A percentile compares a stretch with the other conserved stretches of the same genome.
phyloP scores from a whole-genome alignment of 2,329 filamentous ascomycete species.

The Sclerotinia spermophila region DNA sequence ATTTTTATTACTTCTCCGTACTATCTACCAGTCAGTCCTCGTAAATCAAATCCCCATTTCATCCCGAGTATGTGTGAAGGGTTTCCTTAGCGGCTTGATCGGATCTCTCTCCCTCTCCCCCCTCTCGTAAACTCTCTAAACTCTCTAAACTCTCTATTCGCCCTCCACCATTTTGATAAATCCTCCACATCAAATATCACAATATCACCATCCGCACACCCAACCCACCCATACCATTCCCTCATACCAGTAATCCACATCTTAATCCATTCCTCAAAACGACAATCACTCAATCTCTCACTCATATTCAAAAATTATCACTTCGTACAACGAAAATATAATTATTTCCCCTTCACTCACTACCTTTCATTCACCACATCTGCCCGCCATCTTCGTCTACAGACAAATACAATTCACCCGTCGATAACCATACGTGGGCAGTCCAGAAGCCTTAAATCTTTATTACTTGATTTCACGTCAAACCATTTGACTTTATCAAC shows the following conservation, averaged over 20 bases:
- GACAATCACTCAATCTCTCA: not conserved
- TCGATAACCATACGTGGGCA: not conserved
- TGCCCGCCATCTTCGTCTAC: not conserved
- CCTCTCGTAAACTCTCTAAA: too few relatives aligned
- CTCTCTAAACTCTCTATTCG: not conserved
- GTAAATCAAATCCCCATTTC: too few relatives aligned
- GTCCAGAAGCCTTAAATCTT: not conserved
- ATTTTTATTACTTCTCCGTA: too few relatives aligned
- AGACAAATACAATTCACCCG: not conserved
- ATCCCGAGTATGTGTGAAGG: not conserved
- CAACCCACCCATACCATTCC: not conserved
- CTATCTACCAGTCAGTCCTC: too few relatives aligned
- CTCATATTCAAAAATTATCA: not conserved
- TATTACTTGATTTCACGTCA: not conserved
- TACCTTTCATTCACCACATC: too few relatives aligned
- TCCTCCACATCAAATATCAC: not conserved
- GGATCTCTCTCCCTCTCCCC: not conserved
- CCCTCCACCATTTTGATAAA: not conserved
- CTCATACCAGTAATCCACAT: not conserved
- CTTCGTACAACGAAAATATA: not conserved
- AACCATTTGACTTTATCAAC: not conserved
- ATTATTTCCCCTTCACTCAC: not conserved
- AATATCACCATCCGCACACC: not conserved
- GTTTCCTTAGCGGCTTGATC: not conserved
- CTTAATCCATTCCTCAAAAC: not conserved